These are phyloP conservation scores for Barbatosphaeria neglecta DNA, from an alignment of 495 filamentous ascomycete genomes.

Conservation along the genomic window DNA sequence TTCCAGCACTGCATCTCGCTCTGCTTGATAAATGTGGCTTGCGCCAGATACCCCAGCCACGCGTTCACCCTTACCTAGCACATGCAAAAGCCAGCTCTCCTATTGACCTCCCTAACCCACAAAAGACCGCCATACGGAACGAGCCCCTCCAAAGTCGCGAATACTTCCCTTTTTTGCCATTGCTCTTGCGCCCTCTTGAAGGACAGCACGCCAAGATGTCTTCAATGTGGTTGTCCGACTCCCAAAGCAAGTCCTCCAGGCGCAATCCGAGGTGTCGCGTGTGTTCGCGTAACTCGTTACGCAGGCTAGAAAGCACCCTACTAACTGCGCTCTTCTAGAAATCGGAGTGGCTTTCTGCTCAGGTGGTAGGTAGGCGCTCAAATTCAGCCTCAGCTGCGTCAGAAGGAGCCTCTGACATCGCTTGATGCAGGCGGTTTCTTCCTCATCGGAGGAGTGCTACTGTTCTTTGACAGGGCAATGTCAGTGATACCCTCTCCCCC, in stretches of 20 bases:
- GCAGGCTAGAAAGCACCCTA: conserved; percentile 7
- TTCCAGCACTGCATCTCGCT: no score
- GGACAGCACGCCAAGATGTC: conserved; percentile 27
- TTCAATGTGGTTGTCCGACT: conserved; percentile 89
- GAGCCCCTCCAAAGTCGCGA: no score
- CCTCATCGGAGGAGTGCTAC: conserved; percentile 78
- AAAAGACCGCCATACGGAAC: no score
- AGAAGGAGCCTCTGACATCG: background rate
- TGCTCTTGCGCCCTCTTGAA: background rate
- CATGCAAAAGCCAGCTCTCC: background rate
- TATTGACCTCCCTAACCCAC: background rate
- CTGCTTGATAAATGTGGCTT: no score
- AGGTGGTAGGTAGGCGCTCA: conserved; percentile 58
- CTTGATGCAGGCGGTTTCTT: conserved; percentile 65
- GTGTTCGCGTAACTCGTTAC: background rate
- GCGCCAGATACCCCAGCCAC: no score
- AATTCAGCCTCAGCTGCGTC: background rate
- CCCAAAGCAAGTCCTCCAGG: conserved; percentile 61
- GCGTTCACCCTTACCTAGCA: no score
- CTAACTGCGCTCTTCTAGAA: conserved; percentile 41
- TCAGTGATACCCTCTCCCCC: conserved; percentile 61
- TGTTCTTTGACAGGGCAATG: conserved; percentile 80
- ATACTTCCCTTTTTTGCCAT: background rate
- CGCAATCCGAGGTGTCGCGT: background rate
- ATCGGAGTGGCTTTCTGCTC: conserved; percentile 93